Percentiles rank a stretch among this genome's conserved stretches.
These are phyloP conservation scores for Globisporangium orthogonon DNA, from an alignment of 352 stramenopile species.

Conservation along the genomic window DNA sequence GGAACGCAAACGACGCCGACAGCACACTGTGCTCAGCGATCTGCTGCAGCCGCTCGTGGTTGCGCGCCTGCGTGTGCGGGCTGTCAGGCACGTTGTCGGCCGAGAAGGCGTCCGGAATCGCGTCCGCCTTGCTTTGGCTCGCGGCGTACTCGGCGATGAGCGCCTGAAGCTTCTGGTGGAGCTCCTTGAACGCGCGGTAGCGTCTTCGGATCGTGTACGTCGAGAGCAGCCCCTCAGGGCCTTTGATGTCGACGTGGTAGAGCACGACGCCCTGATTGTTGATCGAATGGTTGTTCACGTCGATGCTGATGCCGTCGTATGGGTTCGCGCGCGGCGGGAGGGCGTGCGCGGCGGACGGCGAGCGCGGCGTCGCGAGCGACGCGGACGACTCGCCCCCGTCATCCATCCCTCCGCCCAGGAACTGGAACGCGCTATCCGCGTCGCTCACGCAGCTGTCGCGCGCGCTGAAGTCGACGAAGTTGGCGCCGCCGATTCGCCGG, in stretches of 20 bases:
- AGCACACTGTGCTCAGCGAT: slow-evolving; percentile 23
- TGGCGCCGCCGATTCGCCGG: slow-evolving; percentile 11
- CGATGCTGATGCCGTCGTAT: slow-evolving; percentile 57
- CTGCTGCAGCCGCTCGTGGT: slow-evolving; percentile 18
- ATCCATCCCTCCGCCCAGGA: slow-evolving; percentile 23
- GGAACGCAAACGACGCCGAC: slow-evolving; percentile 29
- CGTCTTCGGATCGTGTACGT: slow-evolving; percentile 83
- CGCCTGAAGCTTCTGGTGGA: slow-evolving; percentile 57
- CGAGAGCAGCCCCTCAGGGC: slow-evolving; percentile 59
- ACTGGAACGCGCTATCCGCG: slow-evolving; percentile 44
- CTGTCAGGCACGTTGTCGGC: slow-evolving; percentile 17
- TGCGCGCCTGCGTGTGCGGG: slow-evolving; percentile 19
- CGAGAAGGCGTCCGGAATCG: slow-evolving; percentile 18
- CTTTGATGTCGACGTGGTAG: slow-evolving; percentile 87
- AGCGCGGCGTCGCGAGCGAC: slow-evolving; percentile 22
- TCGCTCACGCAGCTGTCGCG: slow-evolving; percentile 34
- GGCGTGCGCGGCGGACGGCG: neutral
- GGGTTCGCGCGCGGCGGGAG: slow-evolving; percentile 25
- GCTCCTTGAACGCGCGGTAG: slow-evolving; percentile 75
- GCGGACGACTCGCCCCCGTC: slow-evolving; percentile 21
- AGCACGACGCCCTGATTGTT: slow-evolving; percentile 62
- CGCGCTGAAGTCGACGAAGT: slow-evolving; percentile 14
- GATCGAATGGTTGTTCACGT: slow-evolving; percentile 49
- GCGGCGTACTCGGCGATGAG: slow-evolving; percentile 37
- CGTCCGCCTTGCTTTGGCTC: slow-evolving; percentile 3